Evolutionary conservation across 202 grass and related monocot species (phyloP).

Genomic region (Musa balbisiana): DNA sequence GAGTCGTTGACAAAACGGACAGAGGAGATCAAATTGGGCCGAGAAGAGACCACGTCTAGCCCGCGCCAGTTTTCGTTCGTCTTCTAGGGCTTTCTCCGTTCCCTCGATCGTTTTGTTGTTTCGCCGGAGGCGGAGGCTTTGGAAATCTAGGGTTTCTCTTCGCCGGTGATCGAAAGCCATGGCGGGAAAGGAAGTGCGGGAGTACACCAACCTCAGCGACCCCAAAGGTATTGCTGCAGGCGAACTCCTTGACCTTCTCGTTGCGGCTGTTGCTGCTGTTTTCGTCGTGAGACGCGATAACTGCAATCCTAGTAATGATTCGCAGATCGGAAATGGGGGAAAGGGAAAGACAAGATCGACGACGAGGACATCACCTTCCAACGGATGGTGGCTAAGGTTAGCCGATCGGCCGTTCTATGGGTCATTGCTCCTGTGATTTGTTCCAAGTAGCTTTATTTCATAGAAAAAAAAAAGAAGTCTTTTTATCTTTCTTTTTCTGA

Average conservation of each 20-base stretch:
- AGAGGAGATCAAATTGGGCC: neutral
- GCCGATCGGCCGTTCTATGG: slow-evolving; percentile 29
- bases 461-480: neutral
- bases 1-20: too few relatives aligned
- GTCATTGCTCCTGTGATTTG: neutral
- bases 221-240: slow-evolving; percentile 55
- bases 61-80: neutral
- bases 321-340: slow-evolving; percentile 84
- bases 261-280: neutral
- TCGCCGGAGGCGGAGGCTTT: neutral
- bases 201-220: slow-evolving; percentile 97
- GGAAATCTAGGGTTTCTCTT: slow-evolving; percentile 12
- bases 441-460: neutral
- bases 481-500: neutral
- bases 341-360: slow-evolving; percentile 96
- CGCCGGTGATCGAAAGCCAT: slow-evolving; percentile 29
- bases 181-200: slow-evolving; percentile 91
- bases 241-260: too few relatives aligned
- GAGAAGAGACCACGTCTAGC: neutral
- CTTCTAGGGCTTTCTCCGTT: neutral
- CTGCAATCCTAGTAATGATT: neutral
- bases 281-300: neutral
- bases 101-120: neutral
- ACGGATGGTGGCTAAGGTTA: slow-evolving; percentile 99
- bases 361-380: slow-evolving; percentile 97